Base-by-base conservation (phyloP, 768 basidiomycete genomes). In the Mycena galericulata region DNA sequence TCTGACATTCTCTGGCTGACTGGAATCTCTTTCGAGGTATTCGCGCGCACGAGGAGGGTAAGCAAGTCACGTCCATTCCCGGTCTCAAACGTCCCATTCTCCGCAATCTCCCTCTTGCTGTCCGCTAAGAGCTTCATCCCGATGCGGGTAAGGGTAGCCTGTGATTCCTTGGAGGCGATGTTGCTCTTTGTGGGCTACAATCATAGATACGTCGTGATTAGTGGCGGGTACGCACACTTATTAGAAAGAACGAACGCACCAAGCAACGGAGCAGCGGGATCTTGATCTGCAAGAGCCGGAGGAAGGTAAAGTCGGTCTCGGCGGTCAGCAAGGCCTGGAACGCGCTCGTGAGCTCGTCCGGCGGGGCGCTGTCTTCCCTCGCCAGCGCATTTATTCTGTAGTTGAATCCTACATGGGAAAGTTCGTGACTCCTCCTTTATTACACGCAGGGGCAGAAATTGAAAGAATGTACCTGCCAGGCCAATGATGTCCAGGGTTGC, bases 1-100 rank as follows among this genome's bases (percentile, higher is more conserved):
- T 93, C 91, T 0, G 84, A 83, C 78, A 93, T 77, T 40, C 80
- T 77, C 74, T 90, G 89, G 45, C 69, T 78, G 6, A 85, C 84
- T 0, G 86, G 84, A 4, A 90, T 70, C 72, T 93, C 89, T 0
- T 83, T 85, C 0, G 88, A 86, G 80, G 89, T 85, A 73, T 92
- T 93, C 3, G 91, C 90, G 60, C 83, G 83, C 47, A 92, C 79
- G 9, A 92, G 79, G 15, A 91, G 72, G 0, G 86, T 87, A 4
- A 92, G 79, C 3, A 93, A 72, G 76, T 92, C 90, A 3, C 62
- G 54, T 34, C 34, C 51, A 11, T 87, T 83, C 12, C 65, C 57
- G 34, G 78, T 76, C n/a, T 76, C 78, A 11, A 73, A 65, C 12
- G 81, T 78, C 36, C 73, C 76, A 7, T 75, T 75, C 27, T 77